A percentile compares a stretch with the other conserved stretches of the same genome.
Evolutionary conservation across 768 basidiomycete genomes (phyloP).

Genomic region (Boletus coccyginus): DNA sequence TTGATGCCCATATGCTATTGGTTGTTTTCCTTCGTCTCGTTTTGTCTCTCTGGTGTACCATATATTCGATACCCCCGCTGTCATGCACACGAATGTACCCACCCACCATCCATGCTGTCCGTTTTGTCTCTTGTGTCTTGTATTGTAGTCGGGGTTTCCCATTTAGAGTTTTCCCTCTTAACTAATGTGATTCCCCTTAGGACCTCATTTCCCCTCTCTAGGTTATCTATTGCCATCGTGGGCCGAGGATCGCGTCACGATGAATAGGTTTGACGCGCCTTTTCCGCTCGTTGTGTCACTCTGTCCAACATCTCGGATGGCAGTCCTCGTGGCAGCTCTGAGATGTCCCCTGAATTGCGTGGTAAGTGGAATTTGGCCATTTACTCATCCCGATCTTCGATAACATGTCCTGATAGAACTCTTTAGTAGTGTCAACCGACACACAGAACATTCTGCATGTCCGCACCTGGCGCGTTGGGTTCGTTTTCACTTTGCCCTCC

Average conservation of each 20-base stretch:
- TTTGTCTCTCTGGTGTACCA: constrained; percentile 13
- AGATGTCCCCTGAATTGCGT: too few species aligned
- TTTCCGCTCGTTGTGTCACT: too few species aligned
- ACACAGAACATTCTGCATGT: too few species aligned
- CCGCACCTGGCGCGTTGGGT: too few species aligned
- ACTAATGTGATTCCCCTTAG: not conserved
- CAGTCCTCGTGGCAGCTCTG: too few species aligned
- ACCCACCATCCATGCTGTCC: constrained; percentile 1
- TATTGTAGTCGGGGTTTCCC: constrained; percentile 1
- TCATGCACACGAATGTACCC: not conserved
- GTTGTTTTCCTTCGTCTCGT: constrained; percentile 6
- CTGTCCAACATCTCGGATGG: too few species aligned
- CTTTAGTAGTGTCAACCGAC: too few species aligned
- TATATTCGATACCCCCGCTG: not conserved
- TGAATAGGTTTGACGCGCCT: too few species aligned
- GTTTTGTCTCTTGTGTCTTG: not conserved
- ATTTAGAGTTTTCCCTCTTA: constrained; percentile 3
- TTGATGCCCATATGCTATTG: not conserved
- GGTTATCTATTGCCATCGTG: not conserved
- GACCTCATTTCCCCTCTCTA: not conserved
- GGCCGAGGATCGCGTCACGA: not conserved
- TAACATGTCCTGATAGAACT: too few species aligned
- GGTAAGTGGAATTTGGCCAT: too few species aligned
- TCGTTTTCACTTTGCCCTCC: too few species aligned
- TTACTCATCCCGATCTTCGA: too few species aligned